Base-by-base conservation (phyloP, 1,139 yeast species). In the Citeromyces siamensis region DNA sequence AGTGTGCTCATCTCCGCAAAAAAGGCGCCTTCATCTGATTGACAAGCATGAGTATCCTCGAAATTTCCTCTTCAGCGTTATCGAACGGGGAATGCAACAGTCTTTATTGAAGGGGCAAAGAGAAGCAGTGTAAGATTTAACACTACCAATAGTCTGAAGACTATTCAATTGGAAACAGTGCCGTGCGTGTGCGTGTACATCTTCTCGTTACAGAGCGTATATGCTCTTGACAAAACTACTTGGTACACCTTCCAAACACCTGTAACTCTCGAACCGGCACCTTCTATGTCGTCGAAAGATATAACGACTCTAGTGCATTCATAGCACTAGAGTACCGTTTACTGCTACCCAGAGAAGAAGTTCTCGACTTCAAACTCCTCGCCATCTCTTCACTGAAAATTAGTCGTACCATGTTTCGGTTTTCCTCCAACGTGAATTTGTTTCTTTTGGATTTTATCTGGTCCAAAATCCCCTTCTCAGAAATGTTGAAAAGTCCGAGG, bases 401-500 rank as follows among this genome's bases (percentile, higher is more conserved):
- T 49, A 71, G 50, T 40, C 74, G 54, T 7, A 66, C 49, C 44
- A 70, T 54, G 38, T 60, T 66, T 40, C 59, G 49, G 41, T 53
- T 61, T 34, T 64, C 68, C 3, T 53, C 54, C 9, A 57, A 44
- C 6, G 55, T 45, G 44, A 49, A 55, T 22, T 40, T 34, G 29
- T 43, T 40, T 13, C 41, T 44, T 12, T 44, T 43, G 8, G 37
- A 39, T 32, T 47, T 47, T 26, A 56, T 50, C 31, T 46, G 47
- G 16, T 57, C 56, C 26, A 53, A 22, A 5, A 55, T 45, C 8
- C 50, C 53, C 32, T 51, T 50, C 13, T 53, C 57, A 10, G 49
- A 40, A 28, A 56, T 47, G 7, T 70, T 62, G 52, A 71, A 65
- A 48, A 73, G 49, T 34, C 74, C 74, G 51, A 75, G 83, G 55